Evolutionary conservation across 2,329 filamentous ascomycete species (phyloP).

Genomic region (Zymoseptoria ardabiliae): DNA sequence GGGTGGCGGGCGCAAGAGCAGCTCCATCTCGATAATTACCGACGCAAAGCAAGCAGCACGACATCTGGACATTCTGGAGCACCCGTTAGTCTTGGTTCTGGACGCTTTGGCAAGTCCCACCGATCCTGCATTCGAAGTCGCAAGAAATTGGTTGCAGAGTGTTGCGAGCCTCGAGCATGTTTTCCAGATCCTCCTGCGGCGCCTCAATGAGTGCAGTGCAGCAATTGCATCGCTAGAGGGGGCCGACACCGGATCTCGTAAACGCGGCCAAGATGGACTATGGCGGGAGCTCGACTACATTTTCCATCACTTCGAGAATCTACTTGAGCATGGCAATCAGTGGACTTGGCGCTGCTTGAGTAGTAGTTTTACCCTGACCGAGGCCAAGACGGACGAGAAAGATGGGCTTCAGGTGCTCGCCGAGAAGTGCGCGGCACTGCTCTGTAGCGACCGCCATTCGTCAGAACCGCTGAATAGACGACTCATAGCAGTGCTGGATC

Average conservation of each 20-base stretch:
- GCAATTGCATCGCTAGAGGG: neutral
- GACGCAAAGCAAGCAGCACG: constrained; percentile 14
- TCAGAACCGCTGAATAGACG: constrained; percentile 11
- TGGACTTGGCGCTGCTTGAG: constrained; percentile 23
- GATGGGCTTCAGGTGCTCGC: constrained; percentile 19
- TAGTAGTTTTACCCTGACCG: neutral
- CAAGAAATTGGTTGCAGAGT: constrained; percentile 72
- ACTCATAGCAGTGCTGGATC: constrained; percentile 16
- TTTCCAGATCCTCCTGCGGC: constrained; percentile 29
- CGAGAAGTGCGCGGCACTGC: constrained; percentile 14
- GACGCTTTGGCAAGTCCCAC: constrained; percentile 68
- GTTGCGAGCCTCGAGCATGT: constrained; percentile 46
- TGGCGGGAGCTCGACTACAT: constrained; percentile 66
- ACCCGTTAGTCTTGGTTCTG: constrained; percentile 73
- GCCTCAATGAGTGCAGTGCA: constrained; percentile 5
- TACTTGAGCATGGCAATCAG: constrained; percentile 53
- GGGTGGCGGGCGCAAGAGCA: constrained; percentile 21
- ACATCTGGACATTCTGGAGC: constrained; percentile 57
- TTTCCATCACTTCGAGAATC: constrained; percentile 64
- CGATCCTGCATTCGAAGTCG: constrained; percentile 66
- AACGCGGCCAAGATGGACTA: constrained; percentile 8
- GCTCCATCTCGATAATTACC: constrained; percentile 20
- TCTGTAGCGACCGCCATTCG: constrained; percentile 12
- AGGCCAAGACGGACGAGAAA: neutral
- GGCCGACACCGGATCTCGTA: constrained; percentile 1